phyloP scores from a whole-genome alignment of 2,329 filamentous ascomycete species.

The Colletotrichum limetticola region DNA sequence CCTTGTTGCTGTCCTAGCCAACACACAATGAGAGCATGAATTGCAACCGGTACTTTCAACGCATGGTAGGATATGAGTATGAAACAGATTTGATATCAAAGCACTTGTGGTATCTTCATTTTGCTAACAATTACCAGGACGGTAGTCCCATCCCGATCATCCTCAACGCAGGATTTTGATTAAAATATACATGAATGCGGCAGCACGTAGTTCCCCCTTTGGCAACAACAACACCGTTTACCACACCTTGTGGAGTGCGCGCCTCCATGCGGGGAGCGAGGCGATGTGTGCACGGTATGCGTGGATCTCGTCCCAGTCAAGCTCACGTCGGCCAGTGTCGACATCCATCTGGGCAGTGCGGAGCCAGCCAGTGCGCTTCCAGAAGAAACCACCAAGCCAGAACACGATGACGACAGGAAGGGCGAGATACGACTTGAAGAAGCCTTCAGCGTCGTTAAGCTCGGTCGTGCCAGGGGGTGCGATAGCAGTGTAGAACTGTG shows the following conservation, averaged over 20 bases:
- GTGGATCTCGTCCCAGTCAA: constrained; percentile 74
- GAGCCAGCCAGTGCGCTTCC: constrained; percentile 73
- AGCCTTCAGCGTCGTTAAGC: constrained; percentile 55
- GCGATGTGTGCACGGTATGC: constrained; percentile 61
- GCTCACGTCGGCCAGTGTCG: constrained; percentile 71
- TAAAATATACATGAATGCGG: constrained; percentile 12
- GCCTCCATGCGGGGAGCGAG: constrained; percentile 62
- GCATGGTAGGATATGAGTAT: not conserved
- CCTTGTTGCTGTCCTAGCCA: too few relatives aligned
- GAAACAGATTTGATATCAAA: not conserved
- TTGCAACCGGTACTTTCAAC: too few relatives aligned
- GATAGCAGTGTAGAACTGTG: constrained; percentile 62
- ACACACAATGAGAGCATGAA: not conserved
- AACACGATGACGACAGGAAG: constrained; percentile 64
- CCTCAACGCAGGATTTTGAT: not conserved
- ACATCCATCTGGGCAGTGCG: constrained; percentile 73
- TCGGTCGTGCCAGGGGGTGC: constrained; percentile 46
- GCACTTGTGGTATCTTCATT: constrained; percentile 32
- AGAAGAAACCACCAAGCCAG: constrained; percentile 67
- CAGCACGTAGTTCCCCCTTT: not conserved
- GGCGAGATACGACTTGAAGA: constrained; percentile 67
- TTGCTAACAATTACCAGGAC: constrained; percentile 14
- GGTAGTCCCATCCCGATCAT: not conserved
- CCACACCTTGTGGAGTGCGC: constrained; percentile 9
- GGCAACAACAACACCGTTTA: not conserved